Base-by-base conservation (phyloP, 305 asterid genomes). In the Fraxinus platypoda region DNA sequence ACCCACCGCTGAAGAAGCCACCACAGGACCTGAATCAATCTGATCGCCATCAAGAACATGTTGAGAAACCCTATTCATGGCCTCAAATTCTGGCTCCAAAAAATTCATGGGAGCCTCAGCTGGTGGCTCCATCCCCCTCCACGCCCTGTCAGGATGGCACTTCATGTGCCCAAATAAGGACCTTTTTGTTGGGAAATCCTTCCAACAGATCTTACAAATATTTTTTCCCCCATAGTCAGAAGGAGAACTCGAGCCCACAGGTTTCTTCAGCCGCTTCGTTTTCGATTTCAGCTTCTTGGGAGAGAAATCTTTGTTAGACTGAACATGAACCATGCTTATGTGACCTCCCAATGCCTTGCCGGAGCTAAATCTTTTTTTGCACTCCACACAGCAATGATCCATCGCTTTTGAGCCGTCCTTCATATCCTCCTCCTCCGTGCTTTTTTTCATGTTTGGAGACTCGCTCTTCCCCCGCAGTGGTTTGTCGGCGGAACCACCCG, bases 311-410 rank as follows among this genome's bases (percentile, higher is more conserved):
- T 83, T 87, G 76, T 84, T 88, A 12, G 96, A 92, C 78, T 93
- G 97, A 8, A 90, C 94, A 75, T 94, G 98, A 35, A 93, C 97
- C 71, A 91, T 92, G 88, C 97, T 93, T 88, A 90, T 87, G 17
- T 94, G 98, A 21, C 98, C 98, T 4, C 98, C 98, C 35, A 94
- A 25, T 2, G 97, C 98, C 75, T 91, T 94, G 0, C 97, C 97
- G 7, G 91, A 89, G 90, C 82, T 83, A 21, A 93, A 94, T 2
- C 74, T 76, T 84, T 79, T 86, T 19, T 81, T 5, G 72, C 98
- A 94, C 37, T 78, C 88, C 19, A 26, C 28, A 79, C 98, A 92
- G 43, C 41, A 12, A 35, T 91, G 93, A 4, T 28, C 81, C 54
- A 78, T 87, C 79, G 11, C 73, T 66, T 66, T 5, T 57, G 34